Evolutionary conservation across 2,329 filamentous ascomycete species (phyloP).

Genomic region (Xenosphaeropsis pyriputrescens): DNA sequence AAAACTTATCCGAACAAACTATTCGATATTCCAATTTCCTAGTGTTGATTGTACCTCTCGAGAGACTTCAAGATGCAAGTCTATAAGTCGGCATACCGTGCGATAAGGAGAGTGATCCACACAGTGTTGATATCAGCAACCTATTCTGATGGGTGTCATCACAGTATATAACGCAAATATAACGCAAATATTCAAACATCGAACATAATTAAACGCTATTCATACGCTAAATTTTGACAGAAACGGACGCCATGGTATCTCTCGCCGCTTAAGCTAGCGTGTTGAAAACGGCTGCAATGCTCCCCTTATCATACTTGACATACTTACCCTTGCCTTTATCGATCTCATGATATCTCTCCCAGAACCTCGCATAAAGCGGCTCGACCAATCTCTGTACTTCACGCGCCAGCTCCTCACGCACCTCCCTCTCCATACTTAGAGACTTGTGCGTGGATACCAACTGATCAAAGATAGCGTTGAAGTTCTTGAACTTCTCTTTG

Average conservation of each 20-base stretch:
- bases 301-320: conserved; percentile 87
- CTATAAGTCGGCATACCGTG: too few species aligned
- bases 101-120: too few species aligned
- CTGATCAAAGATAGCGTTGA: conserved; percentile 85
- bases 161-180: too few species aligned
- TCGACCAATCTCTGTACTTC: conserved; percentile 88
- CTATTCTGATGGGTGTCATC: too few species aligned
- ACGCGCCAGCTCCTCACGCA: conserved; percentile 62
- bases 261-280: conserved; percentile 4
- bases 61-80: too few species aligned
- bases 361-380: conserved; percentile 88
- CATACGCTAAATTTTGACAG: too few species aligned
- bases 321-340: conserved; percentile 98
- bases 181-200: too few species aligned
- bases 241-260: not conserved
- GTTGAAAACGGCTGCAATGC: conserved; percentile 49
- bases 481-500: conserved; percentile 88
- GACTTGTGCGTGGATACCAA: conserved; percentile 70
- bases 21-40: too few species aligned
- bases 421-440: conserved; percentile 83
- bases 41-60: too few species aligned
- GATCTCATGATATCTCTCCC: conserved; percentile 93
- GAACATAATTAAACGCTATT: too few species aligned
- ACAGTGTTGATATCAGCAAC: too few species aligned
- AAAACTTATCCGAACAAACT: too few species aligned